These are phyloP conservation scores for Daldinia sp. DNA, from an alignment of 2,329 filamentous ascomycete species.

Conservation along the genomic window DNA sequence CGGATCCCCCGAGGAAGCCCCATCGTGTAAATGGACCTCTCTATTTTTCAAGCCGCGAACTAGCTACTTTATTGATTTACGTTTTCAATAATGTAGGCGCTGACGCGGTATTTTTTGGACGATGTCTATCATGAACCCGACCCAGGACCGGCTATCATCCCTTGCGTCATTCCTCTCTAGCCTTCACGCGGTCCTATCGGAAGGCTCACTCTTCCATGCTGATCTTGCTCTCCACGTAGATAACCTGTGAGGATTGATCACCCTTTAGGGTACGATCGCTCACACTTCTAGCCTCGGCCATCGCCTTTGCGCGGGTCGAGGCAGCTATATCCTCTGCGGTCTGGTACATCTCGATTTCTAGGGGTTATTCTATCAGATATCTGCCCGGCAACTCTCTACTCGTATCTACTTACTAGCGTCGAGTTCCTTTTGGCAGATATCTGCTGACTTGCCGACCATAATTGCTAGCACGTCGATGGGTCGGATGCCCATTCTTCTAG, in stretches of 20 bases:
- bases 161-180: not conserved
- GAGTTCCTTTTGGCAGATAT: slow-evolving; percentile 26
- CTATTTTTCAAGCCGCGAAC: not conserved
- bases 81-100: too few species aligned
- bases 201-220: not conserved
- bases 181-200: not conserved
- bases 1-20: not conserved
- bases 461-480: slow-evolving; percentile 29
- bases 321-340: slow-evolving; percentile 19
- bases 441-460: slow-evolving; percentile 26
- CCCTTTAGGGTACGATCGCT: not conserved
- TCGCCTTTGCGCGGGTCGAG: slow-evolving; percentile 1
- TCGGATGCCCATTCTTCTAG: slow-evolving; percentile 4
- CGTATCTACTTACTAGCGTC: slow-evolving; percentile 11
- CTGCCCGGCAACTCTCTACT: not conserved
- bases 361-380: not conserved
- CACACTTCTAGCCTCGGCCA: not conserved
- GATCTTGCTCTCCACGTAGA: not conserved
- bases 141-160: not conserved
- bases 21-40: not conserved
- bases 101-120: too few species aligned
- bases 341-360: slow-evolving; percentile 20
- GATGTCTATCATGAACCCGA: not conserved
- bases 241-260: not conserved
- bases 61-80: too few species aligned